A percentile compares a stretch with the other conserved stretches of the same genome.
These are phyloP conservation scores for Fusarium sp. DNA, from an alignment of 2,329 filamentous ascomycete genomes.

Conservation along the genomic window DNA sequence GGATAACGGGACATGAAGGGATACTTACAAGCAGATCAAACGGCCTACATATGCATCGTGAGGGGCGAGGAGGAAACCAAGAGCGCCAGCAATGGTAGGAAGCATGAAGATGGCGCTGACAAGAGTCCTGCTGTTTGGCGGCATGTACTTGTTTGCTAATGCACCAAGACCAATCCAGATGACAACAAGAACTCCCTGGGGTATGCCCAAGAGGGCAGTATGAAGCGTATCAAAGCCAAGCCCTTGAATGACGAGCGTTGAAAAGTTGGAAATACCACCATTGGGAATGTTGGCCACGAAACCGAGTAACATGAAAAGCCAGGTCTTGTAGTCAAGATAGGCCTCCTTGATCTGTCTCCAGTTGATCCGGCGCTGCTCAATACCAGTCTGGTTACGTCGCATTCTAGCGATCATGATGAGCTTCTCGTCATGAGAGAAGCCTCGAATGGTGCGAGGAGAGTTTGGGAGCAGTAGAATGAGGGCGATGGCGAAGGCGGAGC, in stretches of 20 bases:
- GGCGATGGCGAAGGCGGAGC: conserved; percentile 66
- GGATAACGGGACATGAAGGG: no score
- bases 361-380: conserved; percentile 66
- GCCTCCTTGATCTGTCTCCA: conserved; percentile 64
- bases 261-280: conserved; percentile 68
- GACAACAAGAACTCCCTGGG: conserved; percentile 50
- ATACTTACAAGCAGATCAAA: conserved; percentile 61
- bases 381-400: conserved; percentile 65
- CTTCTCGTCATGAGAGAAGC: conserved; percentile 60
- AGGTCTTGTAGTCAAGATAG: conserved; percentile 66
- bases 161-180: conserved; percentile 54
- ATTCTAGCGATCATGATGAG: conserved; percentile 65
- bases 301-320: conserved; percentile 64
- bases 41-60: conserved; percentile 60
- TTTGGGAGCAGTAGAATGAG: conserved; percentile 67
- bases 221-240: conserved; percentile 59
- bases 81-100: conserved; percentile 67
- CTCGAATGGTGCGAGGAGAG: conserved; percentile 62
- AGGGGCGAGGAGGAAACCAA: conserved; percentile 65
- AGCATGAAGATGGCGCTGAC: conserved; percentile 65
- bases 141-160: conserved; percentile 51
- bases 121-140: conserved; percentile 59
- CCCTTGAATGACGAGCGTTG: conserved; percentile 66
- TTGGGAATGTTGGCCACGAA: conserved; percentile 64
- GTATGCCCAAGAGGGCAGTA: conserved; percentile 52